Base-by-base conservation (phyloP, 2,329 filamentous ascomycete species). In the Tricladium varicosporioides region DNA sequence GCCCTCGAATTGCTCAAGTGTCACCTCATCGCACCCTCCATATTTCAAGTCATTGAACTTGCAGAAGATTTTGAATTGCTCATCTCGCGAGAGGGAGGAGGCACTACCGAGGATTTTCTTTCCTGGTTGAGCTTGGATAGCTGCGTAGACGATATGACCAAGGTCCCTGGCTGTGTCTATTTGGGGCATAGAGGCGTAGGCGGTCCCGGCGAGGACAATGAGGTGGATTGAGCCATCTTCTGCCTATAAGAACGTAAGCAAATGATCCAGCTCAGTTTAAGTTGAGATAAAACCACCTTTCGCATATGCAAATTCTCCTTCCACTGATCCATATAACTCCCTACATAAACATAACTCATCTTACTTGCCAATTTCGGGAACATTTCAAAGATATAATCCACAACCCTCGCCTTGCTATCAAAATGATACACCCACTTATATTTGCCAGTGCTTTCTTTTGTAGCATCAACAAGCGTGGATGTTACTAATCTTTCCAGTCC, bases 351-450 rank as follows among this genome's bases (percentile, higher is more conserved):
- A 33, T 69, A 60, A 32, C 62, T 70, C 50, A 67, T 70, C 57
- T 68, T 71, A 42, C 54, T 59, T 31, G 64, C 67, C 33, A 74
- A 56, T 9, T 56, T 52, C 0, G 65, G 66, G 58, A 70, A 65
- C n/a, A 53, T 48, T 15, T 65, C 55, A 48, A 58, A 62, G 33
- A 69, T 61, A 48, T 75, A 75, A 2, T 67, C 61, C 1, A 63
- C 67, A 5, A 66, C 70, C 0, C 64, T 63, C 5, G 72, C 75
- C 59, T 78, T 78, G 11, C 68, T 64, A 45, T 61, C 57, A 36
- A 61, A 61, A 60, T 78, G 74, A 48, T 73, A 72, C 0, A 76
- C 72, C 13, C 68, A 63, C 2, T 54, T 71, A 54, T 77, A 77
- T 58, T 75, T 75, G 0, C 76, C 76, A 9, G 63, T 63, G n/a